Evolutionary conservation across 805 yeast genomes (phyloP), one percentile per base, ranked within the genome.

Genomic region (Pichia scutulata): DNA sequence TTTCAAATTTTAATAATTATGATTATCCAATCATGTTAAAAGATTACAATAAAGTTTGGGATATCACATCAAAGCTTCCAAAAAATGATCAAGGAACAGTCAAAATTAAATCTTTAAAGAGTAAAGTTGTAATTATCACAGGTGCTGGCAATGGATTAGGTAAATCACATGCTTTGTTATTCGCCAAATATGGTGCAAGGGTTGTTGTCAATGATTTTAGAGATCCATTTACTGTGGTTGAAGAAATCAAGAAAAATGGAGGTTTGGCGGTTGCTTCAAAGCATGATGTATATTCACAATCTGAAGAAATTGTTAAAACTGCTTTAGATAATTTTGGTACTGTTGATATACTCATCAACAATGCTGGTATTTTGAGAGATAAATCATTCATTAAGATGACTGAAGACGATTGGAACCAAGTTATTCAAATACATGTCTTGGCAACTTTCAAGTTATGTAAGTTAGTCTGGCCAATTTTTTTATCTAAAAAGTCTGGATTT

Each of bases 141-240:
- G 99, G 99, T 55, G 90, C 97, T 41, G 97, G 97, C 55, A 83
- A 86, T 45, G 99, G 99, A 44, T 76, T 92, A 59, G 99, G 99
- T 55, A 82, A 84, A 65, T 86, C 89, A 52, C 95, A 92, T 70
- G 96, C 98, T 4, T 69, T 80, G 46, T 76, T 80, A 65, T 84
- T 86, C 64, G 97, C 95, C 50, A 84, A 78, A 66, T 87, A 87
- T 60, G 99, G 98, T 54, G 97, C 97, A 25, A 89, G 84, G 70
- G 93, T 92, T 54, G 95, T 93, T 41, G 93, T 92, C 37, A 92
- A 93, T 66, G 98, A 92, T 67, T 82, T 92, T 55, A 77, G 71
- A 58, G 84, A 88, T 64, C 89, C 97, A 2, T 68, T 75, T 43
- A 66, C 72, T 37, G 88, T 85, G 44, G 96, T 88, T 13, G 74